Base-by-base conservation (phyloP, 352 stramenopile species). In the Globisporangium canariense region DNA sequence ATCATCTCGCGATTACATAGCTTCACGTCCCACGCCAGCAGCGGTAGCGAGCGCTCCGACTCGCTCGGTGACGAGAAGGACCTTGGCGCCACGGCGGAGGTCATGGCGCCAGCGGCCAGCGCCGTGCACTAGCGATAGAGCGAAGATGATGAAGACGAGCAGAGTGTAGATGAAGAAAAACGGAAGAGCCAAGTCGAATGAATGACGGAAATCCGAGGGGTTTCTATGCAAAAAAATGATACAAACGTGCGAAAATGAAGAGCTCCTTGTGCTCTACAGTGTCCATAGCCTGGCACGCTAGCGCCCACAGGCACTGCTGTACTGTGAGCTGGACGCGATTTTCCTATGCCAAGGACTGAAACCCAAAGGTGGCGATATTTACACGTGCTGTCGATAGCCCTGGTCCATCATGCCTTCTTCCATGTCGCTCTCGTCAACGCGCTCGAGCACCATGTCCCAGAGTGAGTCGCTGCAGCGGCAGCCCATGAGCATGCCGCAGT, bases 1-100 rank as follows among this genome's bases (percentile, higher is more conserved):
- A 93, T 98, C 66, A 87, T 98, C 64, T 93, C 86, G 49, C 89
- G 88, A 56, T 85, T 97, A 62, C 82, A 94, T 68, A 89, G 74
- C 68, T 95, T 91, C 60, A 88, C 77, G 69, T 62, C 74, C 13
- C 50, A 64, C n/a, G 28, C 75, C 53, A 73, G 52, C 52, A 32
- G 66, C 60, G 66, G 69, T 32, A 85, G 75, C 70, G 78, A 81
- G 46, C 71, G 68, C 47, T 84, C 75, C 16, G 77, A 81, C 64
- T 81, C 77, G 47, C 72, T 80, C 55, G 79, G 70, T 38, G 69
- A 62, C 28, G 68, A 77, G 10, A 70, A 76, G 41, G 72, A 82
- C 8, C 38, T 59, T 4, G n/a, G 16, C 2, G 16, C 18, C 1
- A 36, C 40, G 11, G 36, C 52, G 34, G 52, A 57, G 28, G 54